Evolutionary conservation across 2,329 filamentous ascomycete genomes (phyloP).

Genomic region (Fusarium foetens): DNA sequence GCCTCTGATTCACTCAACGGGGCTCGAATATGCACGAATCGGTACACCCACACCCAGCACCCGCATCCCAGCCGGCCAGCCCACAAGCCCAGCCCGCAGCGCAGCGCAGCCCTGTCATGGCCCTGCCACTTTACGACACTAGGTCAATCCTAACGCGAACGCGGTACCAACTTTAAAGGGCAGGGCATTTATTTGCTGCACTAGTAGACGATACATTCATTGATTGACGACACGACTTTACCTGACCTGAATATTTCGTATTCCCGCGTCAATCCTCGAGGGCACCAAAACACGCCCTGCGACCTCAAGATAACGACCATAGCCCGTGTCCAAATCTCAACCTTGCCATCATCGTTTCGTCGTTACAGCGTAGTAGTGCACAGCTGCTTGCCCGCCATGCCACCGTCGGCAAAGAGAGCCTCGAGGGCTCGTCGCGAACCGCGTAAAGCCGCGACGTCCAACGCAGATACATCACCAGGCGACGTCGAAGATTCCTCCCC

Average conservation of each 20-base stretch:
- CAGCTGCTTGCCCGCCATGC: constrained; percentile 44
- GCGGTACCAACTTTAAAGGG: constrained; percentile 46
- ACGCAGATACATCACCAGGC: constrained; percentile 46
- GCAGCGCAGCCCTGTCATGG: constrained; percentile 35
- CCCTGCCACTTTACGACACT: constrained; percentile 46
- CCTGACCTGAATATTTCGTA: constrained; percentile 21
- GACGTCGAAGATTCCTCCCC: constrained; percentile 67
- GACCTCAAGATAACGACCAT: constrained; percentile 1
- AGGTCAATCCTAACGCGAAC: constrained; percentile 45
- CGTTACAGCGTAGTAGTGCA: constrained; percentile 1
- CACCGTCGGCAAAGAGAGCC: constrained; percentile 52
- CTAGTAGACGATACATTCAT: constrained; percentile 33
- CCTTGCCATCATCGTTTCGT: background rate
- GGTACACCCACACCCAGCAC: constrained; percentile 11
- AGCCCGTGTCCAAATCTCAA: background rate
- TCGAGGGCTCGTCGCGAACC: constrained; percentile 53
- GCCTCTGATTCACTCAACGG: constrained; percentile 24
- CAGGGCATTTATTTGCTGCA: constrained; percentile 42
- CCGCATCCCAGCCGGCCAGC: constrained; percentile 9
- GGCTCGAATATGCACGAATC: constrained; percentile 39
- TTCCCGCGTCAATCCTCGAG: constrained; percentile 22
- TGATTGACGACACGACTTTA: constrained; percentile 41
- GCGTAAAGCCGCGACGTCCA: constrained; percentile 51
- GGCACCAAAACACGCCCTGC: constrained; percentile 4
- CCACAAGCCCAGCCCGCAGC: constrained; percentile 10